phyloP scores from a whole-genome alignment of 495 filamentous ascomycete species.

The Annulohypoxylon moriforme region DNA sequence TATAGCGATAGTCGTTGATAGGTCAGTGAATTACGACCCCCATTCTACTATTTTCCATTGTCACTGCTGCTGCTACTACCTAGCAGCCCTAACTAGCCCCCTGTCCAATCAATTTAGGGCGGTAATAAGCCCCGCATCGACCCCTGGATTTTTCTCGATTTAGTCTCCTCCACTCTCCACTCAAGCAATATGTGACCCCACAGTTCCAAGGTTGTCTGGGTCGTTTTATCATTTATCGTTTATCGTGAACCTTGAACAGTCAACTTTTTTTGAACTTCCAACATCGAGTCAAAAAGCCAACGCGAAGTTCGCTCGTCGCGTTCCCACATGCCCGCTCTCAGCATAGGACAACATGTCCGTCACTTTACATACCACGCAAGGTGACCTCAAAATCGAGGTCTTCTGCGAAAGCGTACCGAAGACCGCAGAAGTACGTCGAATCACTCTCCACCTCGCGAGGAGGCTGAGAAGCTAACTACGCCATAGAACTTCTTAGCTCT shows the following conservation, averaged over 20 bases:
- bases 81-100: constrained; percentile 33
- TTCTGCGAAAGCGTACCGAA: constrained; percentile 96
- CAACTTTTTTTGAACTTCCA: constrained; percentile 34
- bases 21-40: too few relatives aligned
- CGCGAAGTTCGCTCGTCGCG: not conserved
- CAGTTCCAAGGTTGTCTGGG: not conserved
- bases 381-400: constrained; percentile 94
- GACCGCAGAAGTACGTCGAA: constrained; percentile 73
- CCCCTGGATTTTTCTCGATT: constrained; percentile 26
- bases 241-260: constrained; percentile 27
- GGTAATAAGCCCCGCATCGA: constrained; percentile 23
- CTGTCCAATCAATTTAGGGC: constrained; percentile 27
- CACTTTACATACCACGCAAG: constrained; percentile 88
- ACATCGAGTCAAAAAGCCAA: constrained; percentile 10
- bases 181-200: not conserved
- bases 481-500: constrained; percentile 95
- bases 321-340: not conserved
- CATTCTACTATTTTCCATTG: not conserved
- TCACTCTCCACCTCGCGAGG: not conserved
- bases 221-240: constrained; percentile 11
- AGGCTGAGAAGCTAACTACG: constrained; percentile 2
- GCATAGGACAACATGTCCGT: constrained; percentile 60
- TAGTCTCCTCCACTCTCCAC: constrained; percentile 39
- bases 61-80: constrained; percentile 15
- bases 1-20: too few relatives aligned